Evolutionary conservation across 2,329 filamentous ascomycete species (phyloP).

Genomic region (Xylaria sp.): DNA sequence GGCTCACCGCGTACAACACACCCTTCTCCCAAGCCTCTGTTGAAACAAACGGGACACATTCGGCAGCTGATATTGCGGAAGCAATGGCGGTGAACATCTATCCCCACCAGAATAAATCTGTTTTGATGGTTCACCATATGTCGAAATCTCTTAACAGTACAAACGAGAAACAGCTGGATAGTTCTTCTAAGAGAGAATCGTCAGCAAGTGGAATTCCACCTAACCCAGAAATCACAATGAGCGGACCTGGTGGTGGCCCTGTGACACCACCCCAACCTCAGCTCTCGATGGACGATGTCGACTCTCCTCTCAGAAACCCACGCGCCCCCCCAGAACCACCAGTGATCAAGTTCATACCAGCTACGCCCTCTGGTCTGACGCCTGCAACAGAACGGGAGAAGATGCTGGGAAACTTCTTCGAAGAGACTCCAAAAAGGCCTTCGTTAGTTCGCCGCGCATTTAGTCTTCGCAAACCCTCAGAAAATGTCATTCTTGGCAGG

Average conservation of each 20-base stretch:
- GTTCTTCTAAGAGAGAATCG: conserved; percentile 38
- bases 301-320: conserved; percentile 72
- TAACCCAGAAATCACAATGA: conserved; percentile 54
- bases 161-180: conserved; percentile 50
- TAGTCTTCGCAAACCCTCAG: conserved; percentile 60
- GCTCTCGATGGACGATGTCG: conserved; percentile 64
- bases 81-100: conserved; percentile 71
- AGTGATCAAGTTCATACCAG: conserved; percentile 69
- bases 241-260: conserved; percentile 55
- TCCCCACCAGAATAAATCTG: conserved; percentile 72
- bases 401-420: conserved; percentile 66
- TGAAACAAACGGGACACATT: conserved; percentile 69
- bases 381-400: conserved; percentile 64
- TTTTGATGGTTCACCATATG: conserved; percentile 69
- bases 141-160: conserved; percentile 61
- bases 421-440: conserved; percentile 59
- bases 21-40: conserved; percentile 72
- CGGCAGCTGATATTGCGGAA: conserved; percentile 69
- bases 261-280: conserved; percentile 64
- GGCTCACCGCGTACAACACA: conserved; percentile 66
- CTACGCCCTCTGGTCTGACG: conserved; percentile 70
- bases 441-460: conserved; percentile 67
- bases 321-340: conserved; percentile 66
- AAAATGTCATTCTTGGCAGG: conserved; percentile 56
- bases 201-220: conserved; percentile 36